phyloP scores from a whole-genome alignment of 768 basidiomycete species.

The Mycena maculata region DNA sequence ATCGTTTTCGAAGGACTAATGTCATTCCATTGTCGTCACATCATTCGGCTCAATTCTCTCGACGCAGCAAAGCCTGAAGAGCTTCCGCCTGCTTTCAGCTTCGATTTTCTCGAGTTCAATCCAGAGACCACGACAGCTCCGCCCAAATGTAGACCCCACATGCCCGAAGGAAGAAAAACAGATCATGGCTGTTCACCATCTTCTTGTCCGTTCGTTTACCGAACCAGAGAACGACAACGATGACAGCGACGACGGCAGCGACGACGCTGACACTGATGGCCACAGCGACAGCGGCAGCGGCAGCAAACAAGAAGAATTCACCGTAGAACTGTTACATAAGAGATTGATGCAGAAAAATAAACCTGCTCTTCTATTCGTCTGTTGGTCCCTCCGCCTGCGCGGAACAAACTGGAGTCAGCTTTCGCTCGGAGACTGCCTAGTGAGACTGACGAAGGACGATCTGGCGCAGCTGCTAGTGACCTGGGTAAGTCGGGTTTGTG shows the following conservation, averaged over 20 bases:
- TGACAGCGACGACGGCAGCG: background rate
- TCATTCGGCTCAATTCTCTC: constrained; percentile 22
- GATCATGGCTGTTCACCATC: constrained; percentile 1
- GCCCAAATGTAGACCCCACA: background rate
- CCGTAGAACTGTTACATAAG: background rate
- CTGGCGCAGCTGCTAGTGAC: background rate
- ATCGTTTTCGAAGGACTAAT: constrained; percentile 35
- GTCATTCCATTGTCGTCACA: constrained; percentile 16
- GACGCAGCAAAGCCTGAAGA: background rate
- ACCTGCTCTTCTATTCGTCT: constrained; percentile 1
- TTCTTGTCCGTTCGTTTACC: background rate
- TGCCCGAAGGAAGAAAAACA: background rate
- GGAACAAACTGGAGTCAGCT: background rate
- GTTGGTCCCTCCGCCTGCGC: constrained; percentile 18
- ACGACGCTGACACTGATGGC: background rate
- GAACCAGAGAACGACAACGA: background rate
- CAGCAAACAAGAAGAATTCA: constrained; percentile 8
- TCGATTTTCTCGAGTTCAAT: background rate
- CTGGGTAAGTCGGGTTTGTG: constrained; percentile 10
- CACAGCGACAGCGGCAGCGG: background rate
- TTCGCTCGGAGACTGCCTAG: background rate
- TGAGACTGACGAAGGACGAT: background rate
- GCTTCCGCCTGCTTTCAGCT: background rate
- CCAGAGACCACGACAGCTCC: background rate
- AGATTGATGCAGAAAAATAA: background rate